phyloP scores from a whole-genome alignment of 192 early-diverging fungal species.

The Phlyctochytrium bullatum region DNA sequence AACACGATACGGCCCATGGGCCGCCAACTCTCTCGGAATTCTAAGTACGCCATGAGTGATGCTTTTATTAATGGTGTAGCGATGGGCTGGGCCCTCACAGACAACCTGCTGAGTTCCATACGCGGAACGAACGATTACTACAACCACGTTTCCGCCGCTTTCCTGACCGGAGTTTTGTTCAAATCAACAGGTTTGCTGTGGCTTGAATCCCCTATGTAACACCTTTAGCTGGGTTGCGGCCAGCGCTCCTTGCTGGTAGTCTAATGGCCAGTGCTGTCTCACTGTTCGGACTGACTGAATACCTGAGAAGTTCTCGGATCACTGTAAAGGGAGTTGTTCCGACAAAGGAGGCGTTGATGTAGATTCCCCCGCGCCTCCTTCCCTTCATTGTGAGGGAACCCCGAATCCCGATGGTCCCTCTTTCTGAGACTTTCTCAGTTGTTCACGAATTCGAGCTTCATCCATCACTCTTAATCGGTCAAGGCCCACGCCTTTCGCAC shows the following conservation, averaged over 20 bases:
- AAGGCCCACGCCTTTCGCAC: conserved; percentile 13
- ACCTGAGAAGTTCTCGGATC: neutral
- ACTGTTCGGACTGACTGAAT: neutral
- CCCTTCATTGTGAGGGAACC: neutral
- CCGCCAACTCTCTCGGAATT: conserved; percentile 53
- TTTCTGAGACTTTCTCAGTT: conserved; percentile 3
- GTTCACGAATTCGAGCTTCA: conserved; percentile 8
- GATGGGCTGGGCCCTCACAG: conserved; percentile 45
- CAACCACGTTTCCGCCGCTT: conserved; percentile 56
- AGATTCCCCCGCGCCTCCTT: neutral
- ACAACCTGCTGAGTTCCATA: conserved; percentile 32
- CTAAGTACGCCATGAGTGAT: conserved; percentile 36
- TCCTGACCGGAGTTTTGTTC: conserved; percentile 52
- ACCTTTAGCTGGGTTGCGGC: conserved; percentile 42
- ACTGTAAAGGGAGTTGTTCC: neutral
- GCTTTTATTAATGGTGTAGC: conserved; percentile 26
- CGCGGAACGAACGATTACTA: conserved; percentile 47
- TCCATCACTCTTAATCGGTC: conserved; percentile 11
- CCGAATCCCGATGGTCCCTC: no score
- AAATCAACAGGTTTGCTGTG: conserved; percentile 55
- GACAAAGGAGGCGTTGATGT: neutral
- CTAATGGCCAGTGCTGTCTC: conserved; percentile 34
- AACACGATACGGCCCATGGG: conserved; percentile 53
- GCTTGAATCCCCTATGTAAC: neutral
- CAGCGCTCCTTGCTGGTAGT: conserved; percentile 48